Evolutionary conservation across 345 rosid genomes (phyloP).

Genomic region (Noccaea caerulescens): DNA sequence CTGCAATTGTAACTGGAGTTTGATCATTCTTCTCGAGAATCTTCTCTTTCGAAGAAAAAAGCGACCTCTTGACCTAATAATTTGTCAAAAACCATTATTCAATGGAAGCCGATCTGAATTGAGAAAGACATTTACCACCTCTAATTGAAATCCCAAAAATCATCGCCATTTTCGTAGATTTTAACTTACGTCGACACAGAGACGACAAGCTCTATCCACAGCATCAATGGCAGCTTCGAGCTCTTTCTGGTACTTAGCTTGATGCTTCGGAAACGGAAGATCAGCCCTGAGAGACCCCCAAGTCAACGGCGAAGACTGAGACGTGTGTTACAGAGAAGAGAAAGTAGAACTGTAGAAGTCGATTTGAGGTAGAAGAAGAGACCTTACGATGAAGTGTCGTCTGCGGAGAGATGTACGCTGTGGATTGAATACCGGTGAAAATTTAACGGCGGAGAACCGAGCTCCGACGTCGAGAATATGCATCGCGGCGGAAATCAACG

Average conservation of each 20-base stretch:
- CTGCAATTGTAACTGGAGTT: slow-evolving; percentile 88
- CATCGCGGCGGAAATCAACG: slow-evolving; percentile 44
- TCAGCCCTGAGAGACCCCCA: slow-evolving; percentile 48
- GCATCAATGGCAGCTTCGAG: slow-evolving; percentile 71
- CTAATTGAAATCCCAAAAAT: neutral
- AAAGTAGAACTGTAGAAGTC: neutral
- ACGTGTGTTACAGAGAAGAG: neutral
- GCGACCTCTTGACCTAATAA: slow-evolving; percentile 38
- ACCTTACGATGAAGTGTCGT: slow-evolving; percentile 53
- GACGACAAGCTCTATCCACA: slow-evolving; percentile 81
- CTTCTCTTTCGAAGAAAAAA: slow-evolving; percentile 53
- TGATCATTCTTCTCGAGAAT: slow-evolving; percentile 76
- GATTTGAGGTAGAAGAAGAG: slow-evolving; percentile 32
- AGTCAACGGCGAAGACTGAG: neutral
- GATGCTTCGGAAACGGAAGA: slow-evolving; percentile 65
- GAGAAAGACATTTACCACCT: neutral
- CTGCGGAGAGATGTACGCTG: slow-evolving; percentile 36
- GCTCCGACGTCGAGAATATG: slow-evolving; percentile 50
- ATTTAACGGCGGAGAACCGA: slow-evolving; percentile 50
- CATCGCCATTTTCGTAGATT: neutral
- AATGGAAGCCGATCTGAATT: slow-evolving; percentile 17
- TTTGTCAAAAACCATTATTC: neutral
- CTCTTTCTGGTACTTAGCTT: slow-evolving; percentile 71
- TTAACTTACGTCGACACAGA: slow-evolving; percentile 67
- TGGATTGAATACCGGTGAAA: slow-evolving; percentile 34